phyloP scores from a whole-genome alignment of 2,329 filamentous ascomycete genomes.

The Colletotrichum musae region DNA sequence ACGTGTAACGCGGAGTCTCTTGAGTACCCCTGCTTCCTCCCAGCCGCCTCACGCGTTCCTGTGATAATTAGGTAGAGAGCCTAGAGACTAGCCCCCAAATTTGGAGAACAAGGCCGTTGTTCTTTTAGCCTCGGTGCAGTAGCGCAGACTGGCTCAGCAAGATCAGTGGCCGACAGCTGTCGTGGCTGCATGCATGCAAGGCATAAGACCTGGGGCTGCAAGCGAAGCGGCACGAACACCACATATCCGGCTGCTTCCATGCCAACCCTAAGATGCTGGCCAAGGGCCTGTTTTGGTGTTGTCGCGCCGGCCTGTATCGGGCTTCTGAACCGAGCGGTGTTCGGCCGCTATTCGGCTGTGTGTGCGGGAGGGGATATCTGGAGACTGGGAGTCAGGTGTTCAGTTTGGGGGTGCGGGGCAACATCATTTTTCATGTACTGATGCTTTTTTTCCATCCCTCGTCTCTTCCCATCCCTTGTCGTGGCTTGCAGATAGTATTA shows the following conservation, averaged over 20 bases:
- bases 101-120: slow-evolving; percentile 38
- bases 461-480: neutral
- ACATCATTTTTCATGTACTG: neutral
- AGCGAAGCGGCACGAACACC: slow-evolving; percentile 32
- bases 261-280: neutral
- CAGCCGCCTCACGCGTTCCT: slow-evolving; percentile 26
- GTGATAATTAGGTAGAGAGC: slow-evolving; percentile 6
- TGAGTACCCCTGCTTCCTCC: slow-evolving; percentile 15
- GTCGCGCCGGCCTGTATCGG: slow-evolving; percentile 19
- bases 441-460: neutral
- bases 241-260: slow-evolving; percentile 26
- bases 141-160: slow-evolving; percentile 14
- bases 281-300: slow-evolving; percentile 19
- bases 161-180: slow-evolving; percentile 28
- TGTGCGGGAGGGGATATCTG: slow-evolving; percentile 8
- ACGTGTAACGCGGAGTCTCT: slow-evolving; percentile 21
- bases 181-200: slow-evolving; percentile 30
- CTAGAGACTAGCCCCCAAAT: slow-evolving; percentile 34
- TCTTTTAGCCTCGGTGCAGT: slow-evolving; percentile 37
- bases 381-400: slow-evolving; percentile 25
- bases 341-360: slow-evolving; percentile 27
- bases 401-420: slow-evolving; percentile 28
- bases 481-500: slow-evolving; percentile 13
- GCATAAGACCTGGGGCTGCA: slow-evolving; percentile 21
- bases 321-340: slow-evolving; percentile 1